Base-by-base conservation (phyloP, 2,329 filamentous ascomycete species). In the Botrytis squamosa region DNA sequence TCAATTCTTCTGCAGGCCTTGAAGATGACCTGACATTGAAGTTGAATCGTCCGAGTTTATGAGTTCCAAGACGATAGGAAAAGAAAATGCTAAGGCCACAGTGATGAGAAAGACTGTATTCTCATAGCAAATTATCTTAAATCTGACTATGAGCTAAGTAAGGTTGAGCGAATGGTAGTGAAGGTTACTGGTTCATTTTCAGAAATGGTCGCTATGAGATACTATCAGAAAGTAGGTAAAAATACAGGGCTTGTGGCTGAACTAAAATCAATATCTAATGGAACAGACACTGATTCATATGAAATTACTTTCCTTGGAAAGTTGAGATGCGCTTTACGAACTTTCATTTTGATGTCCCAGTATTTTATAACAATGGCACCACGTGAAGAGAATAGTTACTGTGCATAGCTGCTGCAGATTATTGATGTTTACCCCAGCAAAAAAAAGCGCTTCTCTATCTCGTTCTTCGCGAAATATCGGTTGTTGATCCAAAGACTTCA, bases 91-190 rank as follows among this genome's bases (percentile, higher is more conserved):
- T 12, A 16, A 18, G 5, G 16, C 12, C 18, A 60, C 12, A 22
- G 16, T 22, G 14, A 33, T 6, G 57, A 60, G 18, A 20, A 60
- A 36, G 9, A 10, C 2, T 10, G 20, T 4, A 44, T 2, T 3
- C 25, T 7, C 9, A 44, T 14, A 3, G 12, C 0, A 0, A 18
- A 12, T 29, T 12, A 25, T 0, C 22, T 20, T 7, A 44, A 20
- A 3, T 38, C 38, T 10, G 18, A 36, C 33, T 38, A 12, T 25
- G 57, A 36, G 9, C 33, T 7, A 10, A 12, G 9, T 22, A 10
- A 38, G 1, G 14, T 38, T 38, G 18, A 60, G 33, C 9, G 36
- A 33, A 29, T 22, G 33, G 8, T 22, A 7, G 38, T 9, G 33
- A 12, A 36, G 20, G 4, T 38, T 22, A 33, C 20, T 38, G 33